phyloP scores from a whole-genome alignment of 164 flowering plant species.

The Tinospora cordifolia region DNA sequence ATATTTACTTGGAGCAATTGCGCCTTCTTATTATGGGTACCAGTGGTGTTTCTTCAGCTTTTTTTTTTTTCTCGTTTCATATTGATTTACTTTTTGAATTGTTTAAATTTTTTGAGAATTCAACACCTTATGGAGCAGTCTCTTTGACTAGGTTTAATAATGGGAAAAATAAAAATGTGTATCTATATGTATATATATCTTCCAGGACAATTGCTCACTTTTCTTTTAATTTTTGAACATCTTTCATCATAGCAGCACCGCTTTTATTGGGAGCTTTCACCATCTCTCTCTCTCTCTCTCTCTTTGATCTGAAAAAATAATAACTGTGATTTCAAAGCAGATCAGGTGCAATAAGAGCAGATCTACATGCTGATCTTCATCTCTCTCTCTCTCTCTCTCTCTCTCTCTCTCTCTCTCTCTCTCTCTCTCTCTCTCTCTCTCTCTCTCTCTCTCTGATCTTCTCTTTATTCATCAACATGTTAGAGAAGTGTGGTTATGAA shows the following conservation, averaged over 20 bases:
- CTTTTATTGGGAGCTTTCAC: slow-evolving; percentile 8
- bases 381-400: slow-evolving; percentile 14
- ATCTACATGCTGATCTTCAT: slow-evolving; percentile 8
- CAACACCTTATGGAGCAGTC: background rate
- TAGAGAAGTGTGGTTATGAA: slow-evolving; percentile 22
- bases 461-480: slow-evolving; percentile 19
- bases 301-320: slow-evolving; percentile 1
- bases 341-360: slow-evolving; percentile 11
- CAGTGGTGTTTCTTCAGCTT: background rate
- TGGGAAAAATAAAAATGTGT: too few relatives aligned
- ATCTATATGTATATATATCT: background rate
- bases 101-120: background rate
- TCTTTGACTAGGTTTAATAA: background rate
- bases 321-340: slow-evolving; percentile 2
- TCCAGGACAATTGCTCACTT: slow-evolving; percentile 9
- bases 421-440: slow-evolving; percentile 14
- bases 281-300: slow-evolving; percentile 4
- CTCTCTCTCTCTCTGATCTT: slow-evolving; percentile 16
- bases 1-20: background rate
- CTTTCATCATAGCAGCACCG: slow-evolving; percentile 26
- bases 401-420: slow-evolving; percentile 16
- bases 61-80: background rate
- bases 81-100: slow-evolving; percentile 2
- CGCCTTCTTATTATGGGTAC: too few relatives aligned
- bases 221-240: slow-evolving; percentile 5